Conservation (phyloP, 345 rosid species). For the Populus deltoides region DNA sequence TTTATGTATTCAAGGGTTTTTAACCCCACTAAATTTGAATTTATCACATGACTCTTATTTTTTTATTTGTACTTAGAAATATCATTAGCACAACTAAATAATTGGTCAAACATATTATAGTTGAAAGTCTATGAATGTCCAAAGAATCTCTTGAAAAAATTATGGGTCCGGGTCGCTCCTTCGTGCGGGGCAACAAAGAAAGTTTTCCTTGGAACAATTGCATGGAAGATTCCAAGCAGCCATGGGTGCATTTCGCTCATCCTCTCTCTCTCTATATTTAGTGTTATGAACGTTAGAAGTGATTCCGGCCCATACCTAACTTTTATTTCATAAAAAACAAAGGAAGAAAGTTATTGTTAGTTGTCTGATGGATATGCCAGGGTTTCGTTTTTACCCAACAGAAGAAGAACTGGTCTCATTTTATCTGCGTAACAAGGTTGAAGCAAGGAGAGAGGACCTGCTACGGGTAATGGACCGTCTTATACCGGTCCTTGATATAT, state of each 20-base stretch:
- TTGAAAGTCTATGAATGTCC: no score
- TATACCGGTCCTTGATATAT: conserved; percentile 19
- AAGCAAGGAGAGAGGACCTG: conserved; percentile 12
- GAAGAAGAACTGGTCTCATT: conserved; percentile 18
- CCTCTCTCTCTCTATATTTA: not conserved
- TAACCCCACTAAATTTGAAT: no score
- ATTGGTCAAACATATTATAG: not conserved
- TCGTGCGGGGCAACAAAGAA: not conserved
- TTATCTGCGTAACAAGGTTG: conserved; percentile 17
- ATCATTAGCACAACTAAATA: no score
- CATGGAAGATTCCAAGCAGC: not conserved
- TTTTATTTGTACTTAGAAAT: no score
- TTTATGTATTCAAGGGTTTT: no score
- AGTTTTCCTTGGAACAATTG: not conserved
- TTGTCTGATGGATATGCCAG: not conserved
- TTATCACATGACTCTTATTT: no score
- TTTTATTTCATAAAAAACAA: no score
- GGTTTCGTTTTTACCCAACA: conserved; percentile 21
- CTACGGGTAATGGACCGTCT: conserved; percentile 3
- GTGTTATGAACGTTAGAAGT: not conserved
- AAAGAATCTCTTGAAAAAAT: not conserved
- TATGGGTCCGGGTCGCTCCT: not conserved
- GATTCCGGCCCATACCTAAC: not conserved
- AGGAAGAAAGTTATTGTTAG: no score
- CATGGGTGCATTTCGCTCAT: not conserved